phyloP scores from a whole-genome alignment of 2,329 filamentous ascomycete species.

The Dichotomopilus funicola region DNA sequence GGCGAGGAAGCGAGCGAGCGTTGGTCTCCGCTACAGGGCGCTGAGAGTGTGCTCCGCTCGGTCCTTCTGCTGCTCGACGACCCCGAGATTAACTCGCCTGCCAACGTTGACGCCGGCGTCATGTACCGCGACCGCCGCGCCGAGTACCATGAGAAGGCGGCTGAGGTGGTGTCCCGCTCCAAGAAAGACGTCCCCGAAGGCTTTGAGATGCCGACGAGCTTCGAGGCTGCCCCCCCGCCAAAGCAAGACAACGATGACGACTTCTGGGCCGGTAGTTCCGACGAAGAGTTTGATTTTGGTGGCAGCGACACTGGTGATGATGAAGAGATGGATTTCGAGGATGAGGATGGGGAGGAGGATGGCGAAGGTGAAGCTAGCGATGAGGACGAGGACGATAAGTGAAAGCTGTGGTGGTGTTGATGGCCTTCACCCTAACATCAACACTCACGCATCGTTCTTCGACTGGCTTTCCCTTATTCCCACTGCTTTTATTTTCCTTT shows the following conservation, averaged over 20 bases:
- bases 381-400: constrained; percentile 23
- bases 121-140: constrained; percentile 69
- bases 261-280: constrained; percentile 69
- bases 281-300: constrained; percentile 71
- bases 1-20: constrained; percentile 85
- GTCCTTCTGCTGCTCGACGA: constrained; percentile 89
- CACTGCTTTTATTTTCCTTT: background rate
- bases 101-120: constrained; percentile 89
- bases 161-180: constrained; percentile 63
- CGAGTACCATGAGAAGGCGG: constrained; percentile 64
- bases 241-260: constrained; percentile 66
- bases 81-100: constrained; percentile 86
- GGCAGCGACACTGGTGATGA: constrained; percentile 61
- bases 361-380: constrained; percentile 36
- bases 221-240: constrained; percentile 54
- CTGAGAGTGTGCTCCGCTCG: constrained; percentile 89
- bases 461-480: background rate
- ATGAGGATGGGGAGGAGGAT: constrained; percentile 48
- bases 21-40: constrained; percentile 89
- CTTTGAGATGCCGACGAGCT: constrained; percentile 74
- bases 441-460: background rate
- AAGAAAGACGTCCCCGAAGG: constrained; percentile 73
- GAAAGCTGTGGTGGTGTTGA: background rate
- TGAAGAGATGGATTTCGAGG: constrained; percentile 53
- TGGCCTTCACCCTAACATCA: background rate